Conservation (phyloP, 2,329 filamentous ascomycete species). For the Neopestalotiopsis clavispora region DNA sequence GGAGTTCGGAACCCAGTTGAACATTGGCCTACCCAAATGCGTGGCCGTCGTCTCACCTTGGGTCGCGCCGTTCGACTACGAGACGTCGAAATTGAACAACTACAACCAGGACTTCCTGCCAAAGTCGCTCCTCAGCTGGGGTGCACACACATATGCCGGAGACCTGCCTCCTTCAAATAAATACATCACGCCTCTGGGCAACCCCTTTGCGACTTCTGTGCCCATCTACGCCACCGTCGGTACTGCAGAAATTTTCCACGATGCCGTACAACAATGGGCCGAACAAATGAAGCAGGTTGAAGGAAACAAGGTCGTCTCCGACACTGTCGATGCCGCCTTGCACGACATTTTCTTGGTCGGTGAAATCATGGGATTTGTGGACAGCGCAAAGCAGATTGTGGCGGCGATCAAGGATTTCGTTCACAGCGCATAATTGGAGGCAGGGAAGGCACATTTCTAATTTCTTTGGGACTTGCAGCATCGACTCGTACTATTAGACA, state of each 20-base stretch:
- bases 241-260: conserved; percentile 44
- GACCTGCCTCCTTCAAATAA: conserved; percentile 29
- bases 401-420: conserved; percentile 29
- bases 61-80: conserved; percentile 26
- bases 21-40: conserved; percentile 42
- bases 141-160: conserved; percentile 32
- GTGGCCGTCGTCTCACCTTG: conserved; percentile 38
- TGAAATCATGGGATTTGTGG: conserved; percentile 30
- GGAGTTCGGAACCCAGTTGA: conserved; percentile 40
- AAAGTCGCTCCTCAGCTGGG: not conserved
- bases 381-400: conserved; percentile 31
- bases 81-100: not conserved
- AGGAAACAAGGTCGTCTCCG: conserved; percentile 44
- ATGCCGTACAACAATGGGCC: conserved; percentile 42
- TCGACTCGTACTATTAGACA: too few species aligned
- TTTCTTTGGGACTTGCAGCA: too few species aligned
- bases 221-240: conserved; percentile 48
- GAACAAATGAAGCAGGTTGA: conserved; percentile 39
- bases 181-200: conserved; percentile 42
- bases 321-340: conserved; percentile 41
- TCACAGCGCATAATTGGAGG: not conserved
- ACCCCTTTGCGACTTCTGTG: conserved; percentile 39
- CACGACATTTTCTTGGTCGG: conserved; percentile 46
- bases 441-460: not conserved
- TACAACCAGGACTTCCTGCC: conserved; percentile 21